These are phyloP conservation scores for Citeromyces hawaiiensis DNA, from an alignment of 1,139 yeast species.

Conservation along the genomic window DNA sequence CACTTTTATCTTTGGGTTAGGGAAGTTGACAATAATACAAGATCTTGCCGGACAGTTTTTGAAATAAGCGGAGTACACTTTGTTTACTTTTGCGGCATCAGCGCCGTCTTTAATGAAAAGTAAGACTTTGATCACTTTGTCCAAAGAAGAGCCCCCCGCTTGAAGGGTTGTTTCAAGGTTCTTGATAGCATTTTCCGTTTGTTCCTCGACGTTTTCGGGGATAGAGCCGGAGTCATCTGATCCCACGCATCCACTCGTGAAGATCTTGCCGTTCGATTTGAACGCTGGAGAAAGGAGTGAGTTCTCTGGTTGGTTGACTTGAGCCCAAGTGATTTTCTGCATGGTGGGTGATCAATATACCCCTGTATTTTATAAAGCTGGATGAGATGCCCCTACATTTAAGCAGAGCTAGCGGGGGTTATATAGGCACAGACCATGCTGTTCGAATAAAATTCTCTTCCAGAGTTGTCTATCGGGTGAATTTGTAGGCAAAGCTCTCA, in stretches of 20 bases:
- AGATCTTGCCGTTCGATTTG: conserved; percentile 34
- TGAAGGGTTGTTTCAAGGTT: conserved; percentile 28
- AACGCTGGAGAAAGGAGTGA: conserved; percentile 31
- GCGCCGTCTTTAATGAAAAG: conserved; percentile 33
- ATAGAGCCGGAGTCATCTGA: conserved; percentile 21
- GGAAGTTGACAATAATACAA: conserved; percentile 34
- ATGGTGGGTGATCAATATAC: not conserved
- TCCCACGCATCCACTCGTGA: conserved; percentile 30
- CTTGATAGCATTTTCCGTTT: conserved; percentile 29
- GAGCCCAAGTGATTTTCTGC: conserved; percentile 17
- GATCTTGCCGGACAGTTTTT: conserved; percentile 41
- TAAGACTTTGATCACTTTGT: conserved; percentile 36
- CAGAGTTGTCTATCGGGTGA: too few species aligned
- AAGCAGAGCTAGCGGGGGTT: too few species aligned
- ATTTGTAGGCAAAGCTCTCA: too few species aligned
- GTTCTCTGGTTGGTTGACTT: conserved; percentile 14
- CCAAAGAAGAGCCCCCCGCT: conserved; percentile 31
- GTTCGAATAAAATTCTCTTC: too few species aligned
- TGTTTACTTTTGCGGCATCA: conserved; percentile 30
- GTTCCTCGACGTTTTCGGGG: conserved; percentile 25
- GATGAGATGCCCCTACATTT: not conserved
- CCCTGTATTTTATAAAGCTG: not conserved
- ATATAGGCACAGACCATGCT: too few species aligned
- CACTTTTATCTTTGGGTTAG: conserved; percentile 24
- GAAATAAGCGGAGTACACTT: conserved; percentile 32